phyloP scores from a whole-genome alignment of 371 early-diverging fungal genomes.

The Mortierella polycephala region DNA sequence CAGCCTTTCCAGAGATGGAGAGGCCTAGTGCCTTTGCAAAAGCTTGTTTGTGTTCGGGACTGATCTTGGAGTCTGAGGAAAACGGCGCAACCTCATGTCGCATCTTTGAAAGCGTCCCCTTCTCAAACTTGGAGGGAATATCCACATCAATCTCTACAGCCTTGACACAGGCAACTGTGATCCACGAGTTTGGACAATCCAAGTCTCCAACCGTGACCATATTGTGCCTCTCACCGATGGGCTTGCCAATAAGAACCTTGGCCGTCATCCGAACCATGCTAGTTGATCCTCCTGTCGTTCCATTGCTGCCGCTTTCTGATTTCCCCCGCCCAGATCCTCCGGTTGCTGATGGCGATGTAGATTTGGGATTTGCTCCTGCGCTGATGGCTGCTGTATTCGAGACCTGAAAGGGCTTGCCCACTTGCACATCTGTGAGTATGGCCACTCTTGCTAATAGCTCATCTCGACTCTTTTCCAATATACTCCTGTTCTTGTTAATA shows the following conservation, averaged over 20 bases:
- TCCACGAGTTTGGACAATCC: constrained; percentile 49
- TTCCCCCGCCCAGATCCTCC: constrained; percentile 10
- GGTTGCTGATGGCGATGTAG: not conserved
- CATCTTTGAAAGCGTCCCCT: constrained; percentile 46
- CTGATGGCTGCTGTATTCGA: constrained; percentile 4
- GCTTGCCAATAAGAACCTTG: constrained; percentile 49
- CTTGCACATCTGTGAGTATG: constrained; percentile 39
- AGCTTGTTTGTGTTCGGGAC: constrained; percentile 23
- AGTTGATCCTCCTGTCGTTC: constrained; percentile 9
- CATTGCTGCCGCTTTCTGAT: not conserved
- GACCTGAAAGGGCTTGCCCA: constrained; percentile 32
- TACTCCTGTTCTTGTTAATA: constrained; percentile 47
- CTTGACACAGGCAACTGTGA: constrained; percentile 32
- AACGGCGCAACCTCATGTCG: constrained; percentile 42
- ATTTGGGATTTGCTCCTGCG: constrained; percentile 2
- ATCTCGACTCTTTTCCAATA: constrained; percentile 47
- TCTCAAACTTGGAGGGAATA: constrained; percentile 30
- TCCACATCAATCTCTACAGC: constrained; percentile 18
- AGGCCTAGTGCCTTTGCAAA: constrained; percentile 44
- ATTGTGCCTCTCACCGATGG: constrained; percentile 50
- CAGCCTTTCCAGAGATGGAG: constrained; percentile 13
- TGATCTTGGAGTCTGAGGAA: constrained; percentile 30
- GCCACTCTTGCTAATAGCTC: constrained; percentile 46
- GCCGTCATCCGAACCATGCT: constrained; percentile 46
- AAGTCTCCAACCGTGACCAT: constrained; percentile 51